These are phyloP conservation scores for Sequoiadendron giganteum DNA, from an alignment of 75 land plant species.

Conservation along the genomic window DNA sequence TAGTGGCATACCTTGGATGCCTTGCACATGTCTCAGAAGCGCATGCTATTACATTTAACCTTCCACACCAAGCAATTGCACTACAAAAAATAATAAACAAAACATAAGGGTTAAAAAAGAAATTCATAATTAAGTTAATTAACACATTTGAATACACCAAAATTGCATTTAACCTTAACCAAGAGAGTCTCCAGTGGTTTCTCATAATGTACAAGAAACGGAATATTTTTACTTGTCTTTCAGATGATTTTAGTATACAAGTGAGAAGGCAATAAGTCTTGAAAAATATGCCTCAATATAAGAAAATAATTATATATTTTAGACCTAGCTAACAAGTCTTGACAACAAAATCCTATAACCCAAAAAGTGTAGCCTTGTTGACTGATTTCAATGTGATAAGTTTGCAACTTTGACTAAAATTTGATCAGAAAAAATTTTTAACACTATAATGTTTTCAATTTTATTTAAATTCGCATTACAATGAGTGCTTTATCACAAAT, in stretches of 20 bases:
- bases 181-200: not conserved
- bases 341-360: not conserved
- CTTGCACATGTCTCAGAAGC: slow-evolving; percentile 98
- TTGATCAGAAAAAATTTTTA: not conserved
- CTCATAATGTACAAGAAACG: too few species aligned
- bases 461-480: not conserved
- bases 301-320: not conserved
- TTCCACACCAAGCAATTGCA: slow-evolving; percentile 97
- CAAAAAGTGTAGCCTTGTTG: not conserved
- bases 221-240: not conserved
- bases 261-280: not conserved
- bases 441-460: not conserved
- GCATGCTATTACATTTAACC: slow-evolving; percentile 87
- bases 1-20: slow-evolving; percentile 77
- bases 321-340: not conserved
- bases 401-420: not conserved
- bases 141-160: not conserved
- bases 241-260: not conserved
- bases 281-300: not conserved
- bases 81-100: slow-evolving; percentile 34
- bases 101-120: not conserved
- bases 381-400: not conserved
- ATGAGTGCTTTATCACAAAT: not conserved
- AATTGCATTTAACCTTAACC: not conserved
- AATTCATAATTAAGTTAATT: not conserved